Conservation (phyloP, 306 rosid species). For the Ziziphus jujuba region DNA sequence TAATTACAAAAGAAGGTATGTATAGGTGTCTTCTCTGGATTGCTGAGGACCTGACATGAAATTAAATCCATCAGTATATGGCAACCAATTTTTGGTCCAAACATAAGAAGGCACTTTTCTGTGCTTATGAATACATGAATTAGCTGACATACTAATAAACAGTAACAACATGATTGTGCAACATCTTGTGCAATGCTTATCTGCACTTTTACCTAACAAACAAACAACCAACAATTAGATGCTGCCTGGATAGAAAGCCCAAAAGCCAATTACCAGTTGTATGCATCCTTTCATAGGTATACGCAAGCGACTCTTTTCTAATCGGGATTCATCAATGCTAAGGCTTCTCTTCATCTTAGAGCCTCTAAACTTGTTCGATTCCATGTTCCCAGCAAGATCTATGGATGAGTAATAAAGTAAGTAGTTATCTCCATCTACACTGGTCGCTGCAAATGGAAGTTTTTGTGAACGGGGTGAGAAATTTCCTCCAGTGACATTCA, state of each 20-base stretch:
- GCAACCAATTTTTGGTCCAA: slow-evolving; percentile 11
- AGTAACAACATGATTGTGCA: slow-evolving; percentile 10
- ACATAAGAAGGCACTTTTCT: slow-evolving; percentile 12
- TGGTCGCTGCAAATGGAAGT: slow-evolving; percentile 78
- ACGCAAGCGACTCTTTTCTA: slow-evolving; percentile 53
- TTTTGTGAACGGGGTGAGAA: slow-evolving; percentile 69
- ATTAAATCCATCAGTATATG: slow-evolving; percentile 21
- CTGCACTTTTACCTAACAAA: not conserved
- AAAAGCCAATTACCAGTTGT: slow-evolving; percentile 56
- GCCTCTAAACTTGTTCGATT: slow-evolving; percentile 50
- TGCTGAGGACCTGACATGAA: slow-evolving; percentile 78
- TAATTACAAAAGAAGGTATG: slow-evolving; percentile 85
- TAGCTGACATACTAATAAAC: slow-evolving; percentile 14
- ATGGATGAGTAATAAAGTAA: slow-evolving; percentile 69
- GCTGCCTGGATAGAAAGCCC: not conserved
- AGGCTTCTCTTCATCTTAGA: slow-evolving; percentile 60
- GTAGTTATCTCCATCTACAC: slow-evolving; percentile 77
- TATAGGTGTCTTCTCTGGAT: slow-evolving; percentile 88
- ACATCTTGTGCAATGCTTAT: not conserved
- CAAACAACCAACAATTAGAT: not conserved
- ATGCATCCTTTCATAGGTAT: slow-evolving; percentile 77
- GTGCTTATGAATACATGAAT: slow-evolving; percentile 6
- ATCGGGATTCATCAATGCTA: slow-evolving; percentile 53
- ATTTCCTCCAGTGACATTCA: slow-evolving; percentile 73
- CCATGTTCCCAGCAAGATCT: slow-evolving; percentile 42